Evolutionary conservation across 75 land plant species (phyloP), one percentile per base, ranked within the genome.

Genomic region (Cryptomeria japonica): DNA sequence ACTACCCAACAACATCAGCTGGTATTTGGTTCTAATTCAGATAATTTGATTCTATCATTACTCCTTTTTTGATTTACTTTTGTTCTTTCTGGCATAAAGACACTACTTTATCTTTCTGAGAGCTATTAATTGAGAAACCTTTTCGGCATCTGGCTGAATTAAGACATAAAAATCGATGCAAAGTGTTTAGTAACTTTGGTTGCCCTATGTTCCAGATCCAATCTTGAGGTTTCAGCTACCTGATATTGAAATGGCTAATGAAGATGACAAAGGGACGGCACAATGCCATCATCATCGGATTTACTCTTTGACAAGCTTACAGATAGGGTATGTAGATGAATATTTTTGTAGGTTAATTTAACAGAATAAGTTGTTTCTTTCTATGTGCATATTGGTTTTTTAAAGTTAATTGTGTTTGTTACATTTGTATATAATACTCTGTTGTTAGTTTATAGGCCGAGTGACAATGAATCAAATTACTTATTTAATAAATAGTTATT

Each of bases 321-420:
- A 90, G n/a, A 90, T 90, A 77, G 91, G 91, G 91, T 90, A 88
- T 14, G 70, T 44, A 82, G 25, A 82, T 44, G 13, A 44, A 42
- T 19, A n/a, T 14, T 34, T 75, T 13, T 75, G 9, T 34, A 72
- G 32, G 12, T 32, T 72, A 75, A 37, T 75, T 34, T 34, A 75
- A 32, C 77, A 75, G 38, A 75, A 75, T 75, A 11, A 2, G 34
- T 34, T 73, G 38, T 75, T 72, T 32, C 11, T 72, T 72, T 72
- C 1, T 10, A 72, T 32, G 36, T 72, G 32, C 36, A 31, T n/a
- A n/a, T n/a, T 32, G 12, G 36, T 72, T 72, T 31, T 75, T 34
- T 34, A 2, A 13, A 75, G 37, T 34, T 75, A 75, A 75, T 32
- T 8, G 78, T 86, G 41, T 75, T 31, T 32, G 72, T 51, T 32